These are phyloP conservation scores for Botryotinia globosa DNA, from an alignment of 2,329 filamentous ascomycete genomes.

Conservation along the genomic window DNA sequence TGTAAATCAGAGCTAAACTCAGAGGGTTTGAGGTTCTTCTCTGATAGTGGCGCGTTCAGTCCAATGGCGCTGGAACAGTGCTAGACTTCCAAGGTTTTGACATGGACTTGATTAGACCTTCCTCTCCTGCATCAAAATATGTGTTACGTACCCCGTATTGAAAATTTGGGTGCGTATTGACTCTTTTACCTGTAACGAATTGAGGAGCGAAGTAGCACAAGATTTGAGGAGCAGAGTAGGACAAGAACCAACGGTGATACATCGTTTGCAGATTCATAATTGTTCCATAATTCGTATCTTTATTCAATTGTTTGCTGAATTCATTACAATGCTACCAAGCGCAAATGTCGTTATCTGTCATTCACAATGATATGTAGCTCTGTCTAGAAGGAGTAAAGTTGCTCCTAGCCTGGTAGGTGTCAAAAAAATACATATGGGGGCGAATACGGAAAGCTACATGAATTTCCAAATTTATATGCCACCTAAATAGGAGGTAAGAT, in stretches of 20 bases:
- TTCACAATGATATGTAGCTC: conserved; percentile 23
- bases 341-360: conserved; percentile 31
- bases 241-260: conserved; percentile 19
- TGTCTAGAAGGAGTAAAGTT: conserved; percentile 29
- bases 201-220: background rate
- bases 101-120: conserved; percentile 12
- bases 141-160: conserved; percentile 4
- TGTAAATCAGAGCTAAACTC: conserved; percentile 10
- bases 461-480: conserved; percentile 6
- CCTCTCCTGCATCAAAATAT: conserved; percentile 8
- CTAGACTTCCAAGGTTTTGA: conserved; percentile 1
- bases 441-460: conserved; percentile 27
- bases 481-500: conserved; percentile 6
- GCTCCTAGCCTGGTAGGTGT: conserved; percentile 25
- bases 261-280: conserved; percentile 27
- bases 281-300: conserved; percentile 25
- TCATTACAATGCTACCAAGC: conserved; percentile 25
- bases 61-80: background rate
- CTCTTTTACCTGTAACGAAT: conserved; percentile 15
- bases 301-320: conserved; percentile 33
- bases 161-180: background rate
- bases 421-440: conserved; percentile 24
- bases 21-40: background rate
- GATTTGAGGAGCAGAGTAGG: background rate
- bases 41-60: background rate